phyloP scores from a whole-genome alignment of 2,329 filamentous ascomycete species.

The Exophiala aquamarina region DNA sequence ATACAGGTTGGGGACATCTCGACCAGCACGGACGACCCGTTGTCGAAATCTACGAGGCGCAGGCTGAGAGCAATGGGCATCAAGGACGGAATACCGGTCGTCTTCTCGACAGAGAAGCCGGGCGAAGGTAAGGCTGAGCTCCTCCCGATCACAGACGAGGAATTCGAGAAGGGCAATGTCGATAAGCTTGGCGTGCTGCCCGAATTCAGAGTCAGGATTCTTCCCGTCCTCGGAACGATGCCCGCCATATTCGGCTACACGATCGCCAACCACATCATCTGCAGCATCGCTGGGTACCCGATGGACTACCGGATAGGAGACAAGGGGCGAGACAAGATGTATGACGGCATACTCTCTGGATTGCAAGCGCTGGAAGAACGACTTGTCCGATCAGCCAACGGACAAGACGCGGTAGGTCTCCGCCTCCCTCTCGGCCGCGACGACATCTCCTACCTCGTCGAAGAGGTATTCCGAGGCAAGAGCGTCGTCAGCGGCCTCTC shows the following conservation, averaged over 20 bases:
- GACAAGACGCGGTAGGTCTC: constrained; percentile 64
- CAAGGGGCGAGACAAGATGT: constrained; percentile 87
- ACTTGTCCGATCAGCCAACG: constrained; percentile 53
- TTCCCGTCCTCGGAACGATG: constrained; percentile 95
- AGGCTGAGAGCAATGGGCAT: constrained; percentile 75
- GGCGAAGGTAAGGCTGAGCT: constrained; percentile 89
- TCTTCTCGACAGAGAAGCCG: constrained; percentile 88
- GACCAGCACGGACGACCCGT: constrained; percentile 78
- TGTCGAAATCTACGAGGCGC: constrained; percentile 81
- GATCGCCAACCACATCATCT: constrained; percentile 88
- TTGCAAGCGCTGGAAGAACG: constrained; percentile 80
- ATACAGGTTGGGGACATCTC: constrained; percentile 92
- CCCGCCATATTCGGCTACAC: constrained; percentile 93
- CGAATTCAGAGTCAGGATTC: constrained; percentile 90
- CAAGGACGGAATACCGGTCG: constrained; percentile 80
- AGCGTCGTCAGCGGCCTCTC: constrained; percentile 80
- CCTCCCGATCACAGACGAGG: constrained; percentile 81
- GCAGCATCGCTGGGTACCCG: constrained; percentile 78
- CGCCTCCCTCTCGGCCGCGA: constrained; percentile 74
- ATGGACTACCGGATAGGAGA: constrained; percentile 72
- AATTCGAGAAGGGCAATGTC: constrained; percentile 81
- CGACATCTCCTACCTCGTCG: constrained; percentile 83
- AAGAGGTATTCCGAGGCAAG: constrained; percentile 82
- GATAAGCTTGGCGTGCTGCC: constrained; percentile 84
- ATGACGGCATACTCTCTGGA: constrained; percentile 75